A percentile compares a stretch with the other conserved stretches of the same genome.
Conservation (phyloP, 2,329 filamentous ascomycete genomes). For the Cercospora sp. region DNA sequence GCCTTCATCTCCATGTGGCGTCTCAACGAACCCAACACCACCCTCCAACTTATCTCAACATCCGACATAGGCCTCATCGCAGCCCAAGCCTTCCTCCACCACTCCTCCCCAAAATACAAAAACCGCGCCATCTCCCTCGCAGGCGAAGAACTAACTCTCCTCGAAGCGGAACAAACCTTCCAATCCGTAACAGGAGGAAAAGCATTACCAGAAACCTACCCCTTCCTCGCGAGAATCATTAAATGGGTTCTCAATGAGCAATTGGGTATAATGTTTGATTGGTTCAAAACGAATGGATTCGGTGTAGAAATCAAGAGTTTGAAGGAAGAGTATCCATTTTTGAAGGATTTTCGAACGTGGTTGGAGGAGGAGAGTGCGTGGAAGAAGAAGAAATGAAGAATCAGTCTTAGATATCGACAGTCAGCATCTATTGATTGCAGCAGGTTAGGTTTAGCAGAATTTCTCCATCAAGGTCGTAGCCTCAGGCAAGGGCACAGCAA, state of each 20-base stretch:
- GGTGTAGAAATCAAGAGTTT: conserved; percentile 48
- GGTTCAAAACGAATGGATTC: conserved; percentile 54
- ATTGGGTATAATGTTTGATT: conserved; percentile 42
- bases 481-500: neutral
- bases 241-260: conserved; percentile 44
- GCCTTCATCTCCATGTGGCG: conserved; percentile 51
- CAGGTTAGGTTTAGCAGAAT: no score
- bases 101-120: conserved; percentile 44
- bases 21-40: conserved; percentile 28
- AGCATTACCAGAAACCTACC: conserved; percentile 47
- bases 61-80: conserved; percentile 52
- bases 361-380: conserved; percentile 51
- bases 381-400: conserved; percentile 21
- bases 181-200: conserved; percentile 47
- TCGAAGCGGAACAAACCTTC: conserved; percentile 50
- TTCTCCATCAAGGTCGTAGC: neutral
- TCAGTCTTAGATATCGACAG: neutral
- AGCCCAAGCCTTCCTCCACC: conserved; percentile 51
- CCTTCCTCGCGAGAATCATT: conserved; percentile 44
- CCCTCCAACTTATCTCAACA: conserved; percentile 44
- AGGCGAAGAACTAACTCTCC: conserved; percentile 54
- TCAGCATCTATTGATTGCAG: no score
- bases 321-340: conserved; percentile 46
- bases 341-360: conserved; percentile 54
- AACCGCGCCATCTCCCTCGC: conserved; percentile 52